Evolutionary conservation across 371 early-diverging fungal genomes (phyloP), one percentile per base, ranked within the genome.

Genomic region (Mucor velutinosus): DNA sequence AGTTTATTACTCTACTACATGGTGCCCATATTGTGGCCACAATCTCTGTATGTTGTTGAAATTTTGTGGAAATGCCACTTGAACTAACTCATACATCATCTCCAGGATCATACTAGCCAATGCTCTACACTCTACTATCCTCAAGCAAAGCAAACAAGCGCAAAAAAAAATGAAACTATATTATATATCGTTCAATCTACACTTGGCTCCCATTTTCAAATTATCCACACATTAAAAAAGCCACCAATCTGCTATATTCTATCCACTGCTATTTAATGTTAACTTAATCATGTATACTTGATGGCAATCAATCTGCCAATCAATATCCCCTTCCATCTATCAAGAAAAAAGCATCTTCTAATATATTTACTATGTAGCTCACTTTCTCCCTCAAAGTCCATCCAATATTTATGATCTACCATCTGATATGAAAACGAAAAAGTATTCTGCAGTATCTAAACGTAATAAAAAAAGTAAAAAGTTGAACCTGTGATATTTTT

Each of bases 21-120:
- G 70, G 70, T 70, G 70, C 37, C 70, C 70, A 23, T 45, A 65
- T 14, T 70, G 70, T 49, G 65, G 70, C 30, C 43, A 60, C 25
- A 60, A 64, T 14, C 12, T 70, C 32, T 70, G 70, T 64, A 64
- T 43, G 70, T 51, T 25, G 7, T 14, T 37, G 37, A 37, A 37
- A 37, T 37, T 4, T 37, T 37, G 37, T 37, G 11, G 7, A 14
- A 14, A 37, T 14, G 14, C 14, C 37, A 37, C 37, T 37, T 37
- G 11, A 14, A 14, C 37, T 37, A 37, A 37, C 37, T 2, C 37
- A 14, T 37, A 11, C 14, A 37, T 37, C 37, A 37, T 37, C 12
- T 37, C 4, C 14, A 37, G 37, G 37, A 37, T 37, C 37, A 14
- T 14, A 37, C 37, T 37, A 11, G 0, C 14, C 37, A 37, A 37